Evolutionary conservation across 495 filamentous ascomycete genomes (phyloP), one percentile per base, ranked within the genome.

Genomic region (Trichocladium uniseriatum): DNA sequence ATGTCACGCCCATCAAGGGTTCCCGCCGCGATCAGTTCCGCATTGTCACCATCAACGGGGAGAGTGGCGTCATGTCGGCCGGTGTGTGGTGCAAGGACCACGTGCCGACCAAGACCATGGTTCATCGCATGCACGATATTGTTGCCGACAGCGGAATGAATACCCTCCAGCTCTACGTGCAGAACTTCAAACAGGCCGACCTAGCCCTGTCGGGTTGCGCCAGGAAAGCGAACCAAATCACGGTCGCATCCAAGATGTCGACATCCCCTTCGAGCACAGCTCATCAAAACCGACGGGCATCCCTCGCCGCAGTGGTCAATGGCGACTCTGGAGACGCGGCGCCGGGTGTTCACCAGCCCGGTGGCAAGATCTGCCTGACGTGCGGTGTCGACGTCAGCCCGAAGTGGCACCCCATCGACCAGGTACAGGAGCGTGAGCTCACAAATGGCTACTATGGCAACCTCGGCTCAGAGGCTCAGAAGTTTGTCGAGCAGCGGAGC

Each of bases 101-200:
- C 64, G 65, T 74, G 21, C 73, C 76, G 15, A 70, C 79, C 39
- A 85, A 90, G 57, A 73, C 79, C 1, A 74, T 70, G 43, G 69
- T 92, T 14, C 89, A 97, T 65, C 78, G 69, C 1, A 83, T 96
- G 66, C 73, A 83, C 53, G 89, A 98, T 48, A 60, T 73, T 24
- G 76, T 82, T 7, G 80, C 81, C 44, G 72, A 81, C 21, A 68
- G 63, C 14, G 79, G 77, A 24, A 63, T 58, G 58, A 94, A 81
- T 51, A 91, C 86, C 14, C 70, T 99, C 15, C 89, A 95, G 62
- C 73, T 91, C 10, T 99, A 84, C 60, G 84, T 82, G 21, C 78
- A 78, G 44, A 89, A 84, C 36, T 95, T 87, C 73, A 99, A 97
- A 68, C 91, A 97, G 64, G 89, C 91, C 16, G 92, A 99, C 56